These are phyloP conservation scores for Chrysoporthe austroafricana DNA, from an alignment of 2,329 filamentous ascomycete genomes.

Conservation along the genomic window DNA sequence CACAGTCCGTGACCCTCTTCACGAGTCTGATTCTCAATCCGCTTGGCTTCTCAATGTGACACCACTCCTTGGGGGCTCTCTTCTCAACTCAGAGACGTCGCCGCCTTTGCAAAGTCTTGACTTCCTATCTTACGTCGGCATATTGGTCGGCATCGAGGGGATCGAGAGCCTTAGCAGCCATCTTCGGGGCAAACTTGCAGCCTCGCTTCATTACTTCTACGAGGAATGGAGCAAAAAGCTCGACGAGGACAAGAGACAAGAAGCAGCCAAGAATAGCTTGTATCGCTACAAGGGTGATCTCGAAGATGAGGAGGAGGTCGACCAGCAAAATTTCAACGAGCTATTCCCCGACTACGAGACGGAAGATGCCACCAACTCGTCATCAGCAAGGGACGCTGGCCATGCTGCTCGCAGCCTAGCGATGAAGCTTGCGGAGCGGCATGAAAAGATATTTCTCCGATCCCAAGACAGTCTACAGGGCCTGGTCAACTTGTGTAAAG, in stretches of 20 bases:
- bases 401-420: constrained; percentile 59
- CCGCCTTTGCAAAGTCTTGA: constrained; percentile 46
- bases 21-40: constrained; percentile 14
- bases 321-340: constrained; percentile 74
- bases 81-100: constrained; percentile 35
- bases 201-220: constrained; percentile 74
- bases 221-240: constrained; percentile 80
- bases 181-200: constrained; percentile 61
- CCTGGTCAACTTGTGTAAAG: constrained; percentile 49
- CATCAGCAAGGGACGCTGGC: constrained; percentile 38
- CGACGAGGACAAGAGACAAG: constrained; percentile 73
- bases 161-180: constrained; percentile 43
- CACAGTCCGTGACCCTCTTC: constrained; percentile 15
- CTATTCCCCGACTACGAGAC: constrained; percentile 81
- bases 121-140: constrained; percentile 53
- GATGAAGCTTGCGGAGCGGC: constrained; percentile 63
- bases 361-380: constrained; percentile 43
- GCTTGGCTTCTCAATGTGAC: constrained; percentile 48
- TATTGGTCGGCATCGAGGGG: constrained; percentile 53
- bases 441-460: constrained; percentile 57
- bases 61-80: constrained; percentile 60
- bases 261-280: constrained; percentile 73
- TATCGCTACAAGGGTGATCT: constrained; percentile 82
- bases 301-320: constrained; percentile 75
- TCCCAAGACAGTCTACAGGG: constrained; percentile 45